These are phyloP conservation scores for Yarrowia sp. DNA, from an alignment of 805 yeast species.

Conservation along the genomic window DNA sequence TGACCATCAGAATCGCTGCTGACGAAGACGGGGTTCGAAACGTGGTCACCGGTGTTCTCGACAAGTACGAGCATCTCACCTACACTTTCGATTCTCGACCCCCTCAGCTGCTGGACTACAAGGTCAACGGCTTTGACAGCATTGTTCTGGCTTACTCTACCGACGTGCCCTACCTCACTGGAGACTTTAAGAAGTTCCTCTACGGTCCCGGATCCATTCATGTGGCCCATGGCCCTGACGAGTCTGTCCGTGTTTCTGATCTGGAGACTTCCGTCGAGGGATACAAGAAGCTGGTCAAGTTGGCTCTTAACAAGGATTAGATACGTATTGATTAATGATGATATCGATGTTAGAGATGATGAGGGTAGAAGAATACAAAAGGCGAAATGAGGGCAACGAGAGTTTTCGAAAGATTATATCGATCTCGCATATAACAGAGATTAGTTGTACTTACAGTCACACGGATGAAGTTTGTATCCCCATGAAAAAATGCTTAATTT, in stretches of 20 bases:
- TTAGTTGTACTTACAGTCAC: too few relatives aligned
- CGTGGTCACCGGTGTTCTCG: constrained; percentile 52
- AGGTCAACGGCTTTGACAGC: constrained; percentile 70
- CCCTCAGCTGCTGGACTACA: constrained; percentile 60
- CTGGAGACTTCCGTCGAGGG: constrained; percentile 61
- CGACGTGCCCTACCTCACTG: constrained; percentile 57
- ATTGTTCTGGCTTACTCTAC: constrained; percentile 60
- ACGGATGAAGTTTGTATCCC: too few relatives aligned
- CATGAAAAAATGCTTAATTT: too few relatives aligned
- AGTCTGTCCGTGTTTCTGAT: constrained; percentile 58
- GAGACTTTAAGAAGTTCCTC: constrained; percentile 56
- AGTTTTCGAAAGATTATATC: too few relatives aligned
- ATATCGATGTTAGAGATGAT: too few relatives aligned
- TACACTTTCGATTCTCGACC: constrained; percentile 45
- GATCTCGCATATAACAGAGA: too few relatives aligned
- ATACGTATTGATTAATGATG: too few relatives aligned
- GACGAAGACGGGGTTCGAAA: constrained; percentile 53
- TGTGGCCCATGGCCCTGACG: constrained; percentile 67
- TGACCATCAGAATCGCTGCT: constrained; percentile 63
- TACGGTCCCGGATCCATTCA: constrained; percentile 73
- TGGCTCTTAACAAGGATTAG: too few relatives aligned
- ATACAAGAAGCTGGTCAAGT: constrained; percentile 55
- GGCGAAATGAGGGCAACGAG: too few relatives aligned
- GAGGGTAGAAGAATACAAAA: too few relatives aligned
- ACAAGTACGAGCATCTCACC: constrained; percentile 45